A percentile compares a stretch with the other conserved stretches of the same genome.
phyloP scores from a whole-genome alignment of 2,329 filamentous ascomycete genomes.

The Beauveria rudraprayagi region DNA sequence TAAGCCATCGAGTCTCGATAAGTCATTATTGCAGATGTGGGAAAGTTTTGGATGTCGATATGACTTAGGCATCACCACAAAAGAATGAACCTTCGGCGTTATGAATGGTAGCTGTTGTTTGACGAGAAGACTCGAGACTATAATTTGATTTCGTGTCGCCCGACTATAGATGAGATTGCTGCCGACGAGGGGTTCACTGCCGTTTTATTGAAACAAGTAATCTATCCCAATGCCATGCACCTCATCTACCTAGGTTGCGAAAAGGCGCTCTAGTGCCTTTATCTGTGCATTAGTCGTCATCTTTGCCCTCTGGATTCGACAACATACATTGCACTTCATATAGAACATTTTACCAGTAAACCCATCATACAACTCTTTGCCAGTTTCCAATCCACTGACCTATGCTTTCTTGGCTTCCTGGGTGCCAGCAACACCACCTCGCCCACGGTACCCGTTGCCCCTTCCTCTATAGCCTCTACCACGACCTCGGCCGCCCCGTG shows the following conservation, averaged over 20 bases:
- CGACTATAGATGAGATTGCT: too few species aligned
- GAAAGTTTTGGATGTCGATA: neutral
- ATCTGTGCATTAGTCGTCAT: neutral
- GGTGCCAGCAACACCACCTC: constrained; percentile 20
- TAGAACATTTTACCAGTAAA: neutral
- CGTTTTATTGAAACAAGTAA: neutral
- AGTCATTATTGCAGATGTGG: too few species aligned
- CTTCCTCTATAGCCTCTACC: constrained; percentile 33
- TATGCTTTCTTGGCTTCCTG: constrained; percentile 4
- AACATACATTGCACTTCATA: neutral
- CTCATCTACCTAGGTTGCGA: too few species aligned
- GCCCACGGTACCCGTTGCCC: constrained; percentile 26
- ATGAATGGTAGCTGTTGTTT: too few species aligned
- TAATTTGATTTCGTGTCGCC: too few species aligned
- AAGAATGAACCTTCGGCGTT: too few species aligned
- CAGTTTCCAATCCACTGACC: neutral
- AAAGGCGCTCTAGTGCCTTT: neutral
- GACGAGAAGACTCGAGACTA: too few species aligned
- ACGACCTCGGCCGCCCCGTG: constrained; percentile 32
- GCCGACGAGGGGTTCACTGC: neutral
- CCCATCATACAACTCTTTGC: neutral
- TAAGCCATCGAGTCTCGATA: neutral
- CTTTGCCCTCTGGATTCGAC: neutral
- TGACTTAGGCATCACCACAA: too few species aligned
- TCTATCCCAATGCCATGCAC: neutral